These are phyloP conservation scores for Juglanconis juglandina DNA, from an alignment of 2,329 filamentous ascomycete species.

Conservation along the genomic window DNA sequence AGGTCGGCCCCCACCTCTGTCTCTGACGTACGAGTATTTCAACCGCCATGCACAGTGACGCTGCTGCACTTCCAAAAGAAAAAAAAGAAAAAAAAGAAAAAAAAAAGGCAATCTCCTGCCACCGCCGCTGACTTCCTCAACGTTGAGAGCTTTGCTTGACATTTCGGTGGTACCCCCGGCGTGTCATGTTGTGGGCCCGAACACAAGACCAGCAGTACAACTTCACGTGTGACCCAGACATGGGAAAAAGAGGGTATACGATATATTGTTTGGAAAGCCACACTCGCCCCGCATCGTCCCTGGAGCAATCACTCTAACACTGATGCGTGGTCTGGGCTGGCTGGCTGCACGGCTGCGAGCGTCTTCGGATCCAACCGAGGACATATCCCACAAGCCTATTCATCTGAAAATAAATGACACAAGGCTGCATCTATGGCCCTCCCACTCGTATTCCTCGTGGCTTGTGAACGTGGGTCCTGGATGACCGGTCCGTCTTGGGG, in stretches of 20 bases:
- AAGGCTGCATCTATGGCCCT: background rate
- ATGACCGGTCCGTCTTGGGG: background rate
- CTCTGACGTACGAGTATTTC: conserved; percentile 3
- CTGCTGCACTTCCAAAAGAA: background rate
- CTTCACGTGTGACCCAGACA: background rate
- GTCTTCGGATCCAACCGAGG: background rate
- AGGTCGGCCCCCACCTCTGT: background rate
- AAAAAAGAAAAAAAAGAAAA: background rate
- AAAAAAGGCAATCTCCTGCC: background rate
- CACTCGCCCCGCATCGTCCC: background rate
- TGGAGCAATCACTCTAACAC: background rate
- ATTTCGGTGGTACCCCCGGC: background rate
- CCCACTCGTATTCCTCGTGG: background rate
- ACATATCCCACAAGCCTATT: background rate
- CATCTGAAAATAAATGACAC: background rate
- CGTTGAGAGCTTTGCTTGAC: background rate
- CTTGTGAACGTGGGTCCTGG: background rate
- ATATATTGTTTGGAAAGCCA: background rate
- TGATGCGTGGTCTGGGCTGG: background rate
- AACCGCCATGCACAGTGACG: conserved; percentile 3
- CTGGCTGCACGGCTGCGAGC: background rate
- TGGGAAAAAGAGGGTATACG: background rate
- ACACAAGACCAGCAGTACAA: conserved; percentile 1
- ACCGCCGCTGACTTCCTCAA: background rate
- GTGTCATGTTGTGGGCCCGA: conserved; percentile 1